phyloP scores from a whole-genome alignment of 2,329 filamentous ascomycete genomes.

The Pseudogymnoascus sp. region DNA sequence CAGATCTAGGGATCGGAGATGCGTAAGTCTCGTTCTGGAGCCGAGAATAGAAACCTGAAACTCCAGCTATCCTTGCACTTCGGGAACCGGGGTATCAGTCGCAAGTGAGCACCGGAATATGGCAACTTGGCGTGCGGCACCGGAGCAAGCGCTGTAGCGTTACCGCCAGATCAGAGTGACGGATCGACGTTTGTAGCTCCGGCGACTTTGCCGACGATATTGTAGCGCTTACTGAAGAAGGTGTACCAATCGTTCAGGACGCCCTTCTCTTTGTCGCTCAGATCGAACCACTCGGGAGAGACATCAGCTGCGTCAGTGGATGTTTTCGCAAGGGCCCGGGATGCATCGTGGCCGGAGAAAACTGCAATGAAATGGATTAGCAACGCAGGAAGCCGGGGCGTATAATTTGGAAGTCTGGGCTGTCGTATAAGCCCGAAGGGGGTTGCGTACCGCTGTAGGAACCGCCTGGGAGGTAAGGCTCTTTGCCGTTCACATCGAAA shows the following conservation, averaged over 20 bases:
- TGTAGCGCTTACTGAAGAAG: slow-evolving; percentile 96
- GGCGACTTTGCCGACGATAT: slow-evolving; percentile 64
- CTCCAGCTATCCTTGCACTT: background rate
- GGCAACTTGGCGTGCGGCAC: background rate
- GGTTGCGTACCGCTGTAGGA: slow-evolving; percentile 68
- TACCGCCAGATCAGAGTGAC: background rate
- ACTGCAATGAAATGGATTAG: slow-evolving; percentile 43
- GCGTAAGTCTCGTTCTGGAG: background rate
- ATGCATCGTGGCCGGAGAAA: slow-evolving; percentile 92
- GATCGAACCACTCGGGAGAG: slow-evolving; percentile 69
- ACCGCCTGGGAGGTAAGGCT: slow-evolving; percentile 72
- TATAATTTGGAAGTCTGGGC: background rate
- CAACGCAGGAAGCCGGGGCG: background rate
- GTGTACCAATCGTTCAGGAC: slow-evolving; percentile 87
- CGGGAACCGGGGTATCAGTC: background rate
- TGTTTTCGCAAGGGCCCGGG: slow-evolving; percentile 78
- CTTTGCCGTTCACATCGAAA: slow-evolving; percentile 89
- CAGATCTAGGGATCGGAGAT: slow-evolving; percentile 5
- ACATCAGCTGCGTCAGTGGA: slow-evolving; percentile 83
- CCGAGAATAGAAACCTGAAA: background rate
- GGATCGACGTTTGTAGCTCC: slow-evolving; percentile 48
- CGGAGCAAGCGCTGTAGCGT: background rate
- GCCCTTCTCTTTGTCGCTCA: slow-evolving; percentile 76
- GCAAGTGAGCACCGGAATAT: background rate
- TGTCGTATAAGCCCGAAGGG: background rate